Base-by-base conservation (phyloP, 805 yeast genomes). In the Myxozyma sirexii region DNA sequence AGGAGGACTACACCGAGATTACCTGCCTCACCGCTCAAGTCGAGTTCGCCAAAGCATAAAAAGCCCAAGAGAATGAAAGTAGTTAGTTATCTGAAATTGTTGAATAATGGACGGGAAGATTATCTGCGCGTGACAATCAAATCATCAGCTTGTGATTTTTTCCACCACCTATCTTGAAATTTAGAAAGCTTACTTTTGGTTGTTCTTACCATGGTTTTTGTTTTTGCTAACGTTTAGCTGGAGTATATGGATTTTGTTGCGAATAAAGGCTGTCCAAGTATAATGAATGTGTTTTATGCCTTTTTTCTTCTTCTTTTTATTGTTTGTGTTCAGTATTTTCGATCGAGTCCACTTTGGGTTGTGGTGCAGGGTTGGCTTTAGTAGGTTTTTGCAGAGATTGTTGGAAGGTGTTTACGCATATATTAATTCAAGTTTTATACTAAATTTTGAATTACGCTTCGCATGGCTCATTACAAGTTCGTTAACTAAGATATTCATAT, bases 1-100 rank as follows among this genome's bases (percentile, higher is more conserved):
- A 96, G 42, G 84, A 78, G 43, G 90, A 88, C 56, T 97, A 90
- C 69, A 86, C 82, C 39, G 81, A 88, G 64, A 84, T 94, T 64
- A 84, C 97, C 24, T 94, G 99, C 74, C 77, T 94, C 68, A 82
- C 71, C n/a, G 79, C 80, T 21, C 56, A 67, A 10, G 77, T 77
- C 12, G 75, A 70, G 38, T 74, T 77, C 56, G 24, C 66, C n/a
- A 47, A 64, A 4, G 53, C 64, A 19, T 60, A 44, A 58, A 12
- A n/a, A 15, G 19, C 5, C 19, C 10, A n/a, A 10, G 21, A 38
- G 42, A 17, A 10, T 38, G 7, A 17, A 38, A 38, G n/a, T n/a
- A n/a, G n/a, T n/a, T 38, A 17, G 21, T 2, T 38, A 38, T 38
- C n/a, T 19, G 8, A 17, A 38, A 17, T 38, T 17, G 42, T 17